Percentiles rank a stretch among this genome's conserved stretches.
Conservation (phyloP, 257 asterid species). For the Solanum chiquidenum region DNA sequence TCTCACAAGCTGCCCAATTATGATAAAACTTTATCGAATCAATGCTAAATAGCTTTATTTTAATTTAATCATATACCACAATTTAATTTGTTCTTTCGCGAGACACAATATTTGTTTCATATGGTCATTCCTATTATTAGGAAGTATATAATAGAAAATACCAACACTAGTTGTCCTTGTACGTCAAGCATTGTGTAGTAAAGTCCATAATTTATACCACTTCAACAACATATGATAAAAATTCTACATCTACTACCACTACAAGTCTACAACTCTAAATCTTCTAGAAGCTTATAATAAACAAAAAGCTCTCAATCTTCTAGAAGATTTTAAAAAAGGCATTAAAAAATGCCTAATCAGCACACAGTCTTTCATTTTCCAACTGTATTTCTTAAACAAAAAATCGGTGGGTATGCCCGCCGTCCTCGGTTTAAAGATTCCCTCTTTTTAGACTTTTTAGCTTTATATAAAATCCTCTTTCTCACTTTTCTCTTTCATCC, state of each 20-base stretch:
- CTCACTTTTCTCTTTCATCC: not conserved
- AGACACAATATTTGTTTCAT: not conserved
- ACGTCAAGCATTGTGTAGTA: not conserved
- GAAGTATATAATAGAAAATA: not conserved
- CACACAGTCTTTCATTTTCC: not conserved
- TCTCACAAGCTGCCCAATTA: not conserved
- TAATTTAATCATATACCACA: not conserved
- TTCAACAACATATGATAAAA: not conserved
- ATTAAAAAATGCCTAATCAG: not conserved
- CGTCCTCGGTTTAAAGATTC: slow-evolving; percentile 2
- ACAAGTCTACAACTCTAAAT: not conserved
- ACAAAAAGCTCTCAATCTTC: not conserved
- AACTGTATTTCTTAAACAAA: not conserved
- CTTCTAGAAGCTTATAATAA: not conserved
- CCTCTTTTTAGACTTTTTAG: not conserved
- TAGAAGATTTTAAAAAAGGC: not conserved
- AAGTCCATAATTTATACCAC: not conserved
- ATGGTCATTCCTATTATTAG: not conserved
- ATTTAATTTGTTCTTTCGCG: not conserved
- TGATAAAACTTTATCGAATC: not conserved
- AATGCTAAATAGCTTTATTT: too few relatives aligned
- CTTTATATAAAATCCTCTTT: not conserved
- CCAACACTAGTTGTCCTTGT: not conserved
- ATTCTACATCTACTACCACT: not conserved
- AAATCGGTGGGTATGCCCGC: not conserved